Percentiles rank a stretch among this genome's conserved stretches.
Evolutionary conservation across 2,329 filamentous ascomycete genomes (phyloP).

Genomic region (Cadophora sp.): DNA sequence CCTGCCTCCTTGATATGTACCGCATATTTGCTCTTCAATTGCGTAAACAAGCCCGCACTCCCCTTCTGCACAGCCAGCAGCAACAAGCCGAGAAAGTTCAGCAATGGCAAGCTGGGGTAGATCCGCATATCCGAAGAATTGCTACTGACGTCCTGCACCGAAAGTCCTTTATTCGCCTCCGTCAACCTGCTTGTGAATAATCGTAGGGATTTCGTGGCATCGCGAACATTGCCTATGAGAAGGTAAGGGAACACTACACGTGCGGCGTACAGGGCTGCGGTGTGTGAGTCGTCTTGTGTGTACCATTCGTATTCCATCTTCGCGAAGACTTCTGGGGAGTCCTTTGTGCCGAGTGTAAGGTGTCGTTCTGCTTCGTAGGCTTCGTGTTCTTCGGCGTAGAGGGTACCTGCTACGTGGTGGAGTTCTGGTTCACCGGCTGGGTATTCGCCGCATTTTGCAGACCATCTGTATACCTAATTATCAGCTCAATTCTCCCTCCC

Average conservation of each 20-base stretch:
- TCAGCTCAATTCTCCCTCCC: conserved; percentile 22
- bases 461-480: conserved; percentile 67
- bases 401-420: conserved; percentile 86
- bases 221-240: conserved; percentile 86
- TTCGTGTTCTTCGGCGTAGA: conserved; percentile 93
- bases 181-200: conserved; percentile 74
- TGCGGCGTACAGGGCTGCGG: conserved; percentile 83
- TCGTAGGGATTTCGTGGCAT: conserved; percentile 82
- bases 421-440: conserved; percentile 93
- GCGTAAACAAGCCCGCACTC: conserved; percentile 76
- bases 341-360: conserved; percentile 84
- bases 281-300: conserved; percentile 84
- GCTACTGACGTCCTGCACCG: conserved; percentile 81
- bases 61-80: conserved; percentile 85
- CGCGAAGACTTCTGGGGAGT: conserved; percentile 81
- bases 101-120: conserved; percentile 88
- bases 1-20: conserved; percentile 77
- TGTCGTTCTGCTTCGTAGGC: conserved; percentile 93
- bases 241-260: conserved; percentile 92
- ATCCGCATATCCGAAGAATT: conserved; percentile 76
- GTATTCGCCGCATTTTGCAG: conserved; percentile 81
- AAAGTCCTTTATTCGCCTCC: conserved; percentile 62
- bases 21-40: conserved; percentile 83
- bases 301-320: conserved; percentile 95
- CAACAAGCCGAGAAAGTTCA: conserved; percentile 91